Percentiles rank a stretch among this genome's conserved stretches.
Conservation (phyloP, 768 basidiomycete genomes). For the Brasilioporus rufonigricans region DNA sequence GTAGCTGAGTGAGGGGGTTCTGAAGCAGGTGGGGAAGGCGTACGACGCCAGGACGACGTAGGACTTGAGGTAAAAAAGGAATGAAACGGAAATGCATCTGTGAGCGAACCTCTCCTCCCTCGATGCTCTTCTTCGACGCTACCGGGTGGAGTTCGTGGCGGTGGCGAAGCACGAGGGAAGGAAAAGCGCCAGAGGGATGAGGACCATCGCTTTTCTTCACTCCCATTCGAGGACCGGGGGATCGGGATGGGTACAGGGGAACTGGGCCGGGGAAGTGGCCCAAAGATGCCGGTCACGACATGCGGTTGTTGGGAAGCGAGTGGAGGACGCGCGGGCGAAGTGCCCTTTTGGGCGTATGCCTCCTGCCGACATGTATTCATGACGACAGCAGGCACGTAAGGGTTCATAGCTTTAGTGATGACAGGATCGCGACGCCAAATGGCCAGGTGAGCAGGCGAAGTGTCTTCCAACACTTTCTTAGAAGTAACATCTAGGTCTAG, state of each 20-base stretch:
- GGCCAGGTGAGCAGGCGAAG: constrained; percentile 29
- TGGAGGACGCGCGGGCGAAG: constrained; percentile 10
- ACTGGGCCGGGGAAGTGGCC: constrained; percentile 22
- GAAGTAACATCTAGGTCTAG: constrained; percentile 32
- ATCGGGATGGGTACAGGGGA: constrained; percentile 31
- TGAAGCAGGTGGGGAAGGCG: constrained; percentile 41
- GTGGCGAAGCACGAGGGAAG: constrained; percentile 30
- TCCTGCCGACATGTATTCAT: constrained; percentile 29
- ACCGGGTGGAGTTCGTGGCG: constrained; percentile 25
- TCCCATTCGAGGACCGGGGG: constrained; percentile 29
- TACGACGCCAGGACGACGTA: constrained; percentile 34
- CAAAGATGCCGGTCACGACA: constrained; percentile 6
- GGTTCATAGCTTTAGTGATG: constrained; percentile 25
- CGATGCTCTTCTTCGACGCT: constrained; percentile 25
- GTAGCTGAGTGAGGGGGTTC: constrained; percentile 29
- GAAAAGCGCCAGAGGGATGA: constrained; percentile 36
- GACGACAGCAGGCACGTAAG: constrained; percentile 25
- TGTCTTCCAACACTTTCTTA: constrained; percentile 31
- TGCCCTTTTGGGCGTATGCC: constrained; percentile 7
- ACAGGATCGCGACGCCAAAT: constrained; percentile 33
- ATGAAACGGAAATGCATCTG: constrained; percentile 48
- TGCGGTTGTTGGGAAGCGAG: constrained; percentile 15
- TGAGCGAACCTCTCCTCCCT: constrained; percentile 30
- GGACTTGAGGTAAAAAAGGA: constrained; percentile 33
- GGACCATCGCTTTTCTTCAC: constrained; percentile 35